These are phyloP conservation scores for Crotalaria pallida DNA, from an alignment of 306 rosid species.

Conservation along the genomic window DNA sequence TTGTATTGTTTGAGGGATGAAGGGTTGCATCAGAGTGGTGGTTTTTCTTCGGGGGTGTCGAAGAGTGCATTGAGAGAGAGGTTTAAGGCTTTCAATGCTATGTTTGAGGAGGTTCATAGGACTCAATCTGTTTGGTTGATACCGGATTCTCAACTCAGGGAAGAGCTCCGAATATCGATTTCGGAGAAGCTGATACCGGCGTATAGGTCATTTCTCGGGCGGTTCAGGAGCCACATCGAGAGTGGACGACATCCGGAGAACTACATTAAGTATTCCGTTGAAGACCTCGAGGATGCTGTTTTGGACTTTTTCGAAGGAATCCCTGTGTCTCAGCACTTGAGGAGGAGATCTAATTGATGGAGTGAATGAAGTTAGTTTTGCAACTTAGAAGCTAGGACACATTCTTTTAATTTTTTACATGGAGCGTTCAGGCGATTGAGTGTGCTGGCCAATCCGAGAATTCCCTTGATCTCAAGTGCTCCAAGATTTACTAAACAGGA, in stretches of 20 bases:
- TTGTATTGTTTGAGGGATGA: conserved; percentile 85
- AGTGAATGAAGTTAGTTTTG: conserved; percentile 43
- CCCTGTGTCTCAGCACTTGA: conserved; percentile 66
- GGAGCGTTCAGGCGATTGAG: conserved; percentile 53
- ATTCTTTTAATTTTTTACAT: conserved; percentile 80
- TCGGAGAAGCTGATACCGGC: conserved; percentile 91
- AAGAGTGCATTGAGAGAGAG: conserved; percentile 91
- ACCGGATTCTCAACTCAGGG: conserved; percentile 93
- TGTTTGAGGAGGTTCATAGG: conserved; percentile 96
- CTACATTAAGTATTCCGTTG: conserved; percentile 87
- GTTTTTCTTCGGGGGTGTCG: conserved; percentile 87
- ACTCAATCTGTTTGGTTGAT: conserved; percentile 85
- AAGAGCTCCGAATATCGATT: conserved; percentile 86
- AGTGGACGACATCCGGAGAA: conserved; percentile 95
- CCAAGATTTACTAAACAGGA: conserved; percentile 21
- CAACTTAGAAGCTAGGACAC: conserved; percentile 60
- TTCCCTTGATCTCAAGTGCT: conserved; percentile 37
- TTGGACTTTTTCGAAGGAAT: conserved; percentile 89
- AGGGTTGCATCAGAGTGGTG: conserved; percentile 84
- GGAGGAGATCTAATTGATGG: conserved; percentile 79
- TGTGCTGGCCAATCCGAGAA: conserved; percentile 43
- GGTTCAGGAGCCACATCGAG: conserved; percentile 85
- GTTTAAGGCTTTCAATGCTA: conserved; percentile 89
- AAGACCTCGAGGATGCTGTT: conserved; percentile 80
- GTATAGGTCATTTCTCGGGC: conserved; percentile 87